Evolutionary conservation across 441 rosid species (phyloP), one percentile per base, ranked within the genome.

Genomic region (Manihot esculenta): DNA sequence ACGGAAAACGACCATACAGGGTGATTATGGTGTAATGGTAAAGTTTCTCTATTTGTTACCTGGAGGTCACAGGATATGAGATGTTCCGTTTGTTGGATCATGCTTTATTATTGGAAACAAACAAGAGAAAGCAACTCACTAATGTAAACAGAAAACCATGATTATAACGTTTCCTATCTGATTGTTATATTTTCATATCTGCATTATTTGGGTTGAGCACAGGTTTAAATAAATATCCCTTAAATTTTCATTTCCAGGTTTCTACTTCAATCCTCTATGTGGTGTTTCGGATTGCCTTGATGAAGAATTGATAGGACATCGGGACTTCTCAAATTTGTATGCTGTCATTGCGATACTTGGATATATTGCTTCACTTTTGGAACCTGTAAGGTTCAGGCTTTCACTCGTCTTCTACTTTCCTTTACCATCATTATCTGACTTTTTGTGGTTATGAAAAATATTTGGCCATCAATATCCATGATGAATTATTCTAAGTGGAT

Each of bases 361-460:
- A 68, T 89, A 83, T 72, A 80, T 94, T 48, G 83, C 91, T 75
- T 87, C 92, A 48, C 74, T 84, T 76, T 71, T 82, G 45, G 88
- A 87, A 17, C 76, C 92, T 54, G 79, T 84, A 89, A 84, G 56
- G 61, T 60, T 56, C 84, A 75, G 44, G 96, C 98, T 14, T 87
- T 92, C 74, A 70, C 84, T 73, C 86, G 87, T 57, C 92, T 95
- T 72, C 81, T 89, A 62, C 83, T 66, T 84, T 89, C 72, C 96
- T 92, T 10, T 81, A 79, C 71, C 94, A 92, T 79, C 87, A 89
- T 55, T 95, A 85, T 81, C 97, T 92, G 63, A 95, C 84, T 93
- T 97, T 89, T 62, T n/a, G 74, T 67, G 24, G 64, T 59, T 35
- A 33, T 33, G 35, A 33, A 5, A 33, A 5, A 33, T 33, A 33